Evolutionary conservation across 768 basidiomycete genomes (phyloP), one percentile per base, ranked within the genome.

Genomic region (Tricholoma flavovirens): DNA sequence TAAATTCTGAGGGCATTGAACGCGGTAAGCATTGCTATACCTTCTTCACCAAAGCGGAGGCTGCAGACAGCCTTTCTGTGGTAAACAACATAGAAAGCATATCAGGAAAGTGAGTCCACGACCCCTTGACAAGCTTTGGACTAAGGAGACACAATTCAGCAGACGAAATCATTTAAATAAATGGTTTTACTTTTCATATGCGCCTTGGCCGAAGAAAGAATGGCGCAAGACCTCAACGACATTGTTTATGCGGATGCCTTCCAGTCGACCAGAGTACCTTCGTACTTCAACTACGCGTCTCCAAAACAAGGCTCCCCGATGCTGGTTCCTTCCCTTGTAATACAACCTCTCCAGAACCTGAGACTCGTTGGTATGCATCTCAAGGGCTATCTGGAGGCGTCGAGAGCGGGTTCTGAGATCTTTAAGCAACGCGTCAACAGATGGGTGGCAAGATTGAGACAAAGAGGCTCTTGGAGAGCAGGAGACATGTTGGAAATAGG

Each of bases 251-350:
- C 69, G 66, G 8, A 74, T 57, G 1, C 62, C 64, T 17, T 68
- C 60, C 7, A 79, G 48, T 32, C 76, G 71, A 30, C 70, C 67
- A 19, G 75, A 75, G 61, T 79, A 81, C 53, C 82, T 77, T 58
- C 85, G 76, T 17, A 85, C 73, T 64, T 91, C 90, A 9, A 66
- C 62, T 14, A 86, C 72, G 29, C 82, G 82, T 62, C 79, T 75
- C 86, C 88, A 91, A 67, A 89, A 90, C 10, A 90, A 69, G 22
- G 86, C 79, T 3, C 75, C 65, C 29, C 83, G 78, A 65, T 88
- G 87, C 63, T 93, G 90, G 60, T 90, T 92, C 64, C 87, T 89
- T 59, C 82, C 83, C 62, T 88, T 89, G 71, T 92, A 91, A 66
- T 84, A 85, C 1, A 91, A 66, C 57, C 86, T 76, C 61, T 85